Evolutionary conservation across 179 eudicot species (phyloP).

Genomic region (Actinidia arguta): DNA sequence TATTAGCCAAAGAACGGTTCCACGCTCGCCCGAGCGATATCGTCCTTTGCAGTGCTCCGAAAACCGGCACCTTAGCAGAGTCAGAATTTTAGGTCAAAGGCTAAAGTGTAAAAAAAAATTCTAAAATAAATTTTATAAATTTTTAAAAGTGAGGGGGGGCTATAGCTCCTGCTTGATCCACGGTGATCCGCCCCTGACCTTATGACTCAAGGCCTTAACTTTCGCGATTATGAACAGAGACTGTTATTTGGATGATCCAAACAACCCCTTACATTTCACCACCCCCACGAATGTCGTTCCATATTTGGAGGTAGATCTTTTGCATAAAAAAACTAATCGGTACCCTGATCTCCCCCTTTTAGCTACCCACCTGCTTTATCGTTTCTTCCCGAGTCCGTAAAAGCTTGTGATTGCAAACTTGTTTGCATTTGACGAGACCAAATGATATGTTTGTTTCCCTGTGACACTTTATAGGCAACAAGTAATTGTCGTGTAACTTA

Average conservation of each 20-base stretch:
- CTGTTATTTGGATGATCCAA: background rate
- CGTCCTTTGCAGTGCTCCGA: slow-evolving; percentile 44
- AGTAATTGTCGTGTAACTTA: too few relatives aligned
- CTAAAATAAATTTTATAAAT: too few relatives aligned
- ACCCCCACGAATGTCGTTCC: slow-evolving; percentile 60
- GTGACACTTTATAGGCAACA: slow-evolving; percentile 54
- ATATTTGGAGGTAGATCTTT: slow-evolving; percentile 45
- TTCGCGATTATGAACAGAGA: slow-evolving; percentile 36
- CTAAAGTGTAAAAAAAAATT: too few relatives aligned
- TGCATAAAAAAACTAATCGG: slow-evolving; percentile 25
- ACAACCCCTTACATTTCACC: slow-evolving; percentile 37
- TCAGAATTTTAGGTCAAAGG: too few relatives aligned
- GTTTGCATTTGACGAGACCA: slow-evolving; percentile 62
- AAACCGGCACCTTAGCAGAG: slow-evolving; percentile 58
- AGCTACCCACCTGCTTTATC: slow-evolving; percentile 48
- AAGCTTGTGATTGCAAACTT: slow-evolving; percentile 35
- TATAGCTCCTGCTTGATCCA: too few relatives aligned
- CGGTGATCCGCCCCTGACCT: too few relatives aligned
- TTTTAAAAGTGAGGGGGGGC: too few relatives aligned
- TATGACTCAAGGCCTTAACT: slow-evolving; percentile 53
- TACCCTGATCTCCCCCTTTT: slow-evolving; percentile 36
- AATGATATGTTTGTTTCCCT: slow-evolving; percentile 52
- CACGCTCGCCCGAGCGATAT: slow-evolving; percentile 38
- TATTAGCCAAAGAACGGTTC: slow-evolving; percentile 44
- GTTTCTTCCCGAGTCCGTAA: slow-evolving; percentile 32